These are phyloP conservation scores for Ballota nigra DNA, from an alignment of 257 asterid species.

Conservation along the genomic window DNA sequence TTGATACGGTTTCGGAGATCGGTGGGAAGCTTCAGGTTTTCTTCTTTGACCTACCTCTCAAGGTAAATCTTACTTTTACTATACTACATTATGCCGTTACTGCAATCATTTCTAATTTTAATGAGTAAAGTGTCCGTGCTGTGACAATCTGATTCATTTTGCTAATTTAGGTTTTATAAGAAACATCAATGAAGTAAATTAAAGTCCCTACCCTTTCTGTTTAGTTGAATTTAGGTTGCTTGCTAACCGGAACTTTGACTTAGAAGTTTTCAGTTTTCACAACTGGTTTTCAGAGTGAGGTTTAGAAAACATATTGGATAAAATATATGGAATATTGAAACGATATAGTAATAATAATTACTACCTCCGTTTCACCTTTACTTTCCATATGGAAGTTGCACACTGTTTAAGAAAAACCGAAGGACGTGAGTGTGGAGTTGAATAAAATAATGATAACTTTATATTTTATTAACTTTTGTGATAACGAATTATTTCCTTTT, in stretches of 20 bases:
- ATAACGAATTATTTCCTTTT: too few relatives aligned
- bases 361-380: too few relatives aligned
- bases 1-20: slow-evolving; percentile 65
- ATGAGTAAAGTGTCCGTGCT: background rate
- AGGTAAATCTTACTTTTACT: slow-evolving; percentile 43
- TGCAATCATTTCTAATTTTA: background rate
- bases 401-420: too few relatives aligned
- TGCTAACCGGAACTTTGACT: background rate
- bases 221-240: background rate
- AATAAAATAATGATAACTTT: too few relatives aligned
- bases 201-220: background rate
- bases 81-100: background rate
- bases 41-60: slow-evolving; percentile 56
- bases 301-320: background rate
- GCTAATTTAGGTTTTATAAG: background rate
- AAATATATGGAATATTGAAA: background rate
- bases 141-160: background rate
- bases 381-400: too few relatives aligned
- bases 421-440: too few relatives aligned
- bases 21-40: slow-evolving; percentile 56
- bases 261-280: background rate
- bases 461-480: too few relatives aligned
- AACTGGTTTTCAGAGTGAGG: background rate
- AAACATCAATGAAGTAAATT: background rate
- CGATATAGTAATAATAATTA: background rate